Conservation (phyloP, 345 rosid genomes). For the Eucalyptus lansdowneana region DNA sequence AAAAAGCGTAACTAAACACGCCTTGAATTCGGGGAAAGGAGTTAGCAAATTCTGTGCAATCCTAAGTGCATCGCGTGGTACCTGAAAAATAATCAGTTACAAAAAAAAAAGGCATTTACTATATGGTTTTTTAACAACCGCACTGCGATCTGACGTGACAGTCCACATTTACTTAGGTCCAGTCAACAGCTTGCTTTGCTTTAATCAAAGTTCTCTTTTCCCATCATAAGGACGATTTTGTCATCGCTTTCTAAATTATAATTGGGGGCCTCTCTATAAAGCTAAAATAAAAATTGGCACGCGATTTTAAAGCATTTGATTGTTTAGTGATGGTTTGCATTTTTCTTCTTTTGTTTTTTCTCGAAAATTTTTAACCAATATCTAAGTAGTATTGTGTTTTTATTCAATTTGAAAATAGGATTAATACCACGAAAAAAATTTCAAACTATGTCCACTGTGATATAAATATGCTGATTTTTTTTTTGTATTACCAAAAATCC, state of each 20-base stretch:
- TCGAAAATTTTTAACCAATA: accelerated
- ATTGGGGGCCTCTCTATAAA: background rate
- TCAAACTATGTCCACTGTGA: background rate
- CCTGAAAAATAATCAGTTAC: background rate
- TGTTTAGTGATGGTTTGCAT: background rate
- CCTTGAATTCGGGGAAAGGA: background rate
- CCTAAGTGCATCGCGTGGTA: background rate
- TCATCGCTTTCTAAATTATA: background rate
- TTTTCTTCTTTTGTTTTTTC: background rate
- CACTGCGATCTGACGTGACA: background rate
- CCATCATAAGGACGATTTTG: background rate
- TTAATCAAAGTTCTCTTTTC: background rate
- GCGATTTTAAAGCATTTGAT: background rate
- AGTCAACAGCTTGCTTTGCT: background rate
- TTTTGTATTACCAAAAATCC: too few species aligned
- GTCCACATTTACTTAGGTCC: background rate
- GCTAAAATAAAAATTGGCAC: background rate
- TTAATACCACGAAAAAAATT: too few species aligned
- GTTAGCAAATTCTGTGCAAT: background rate
- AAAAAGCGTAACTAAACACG: background rate
- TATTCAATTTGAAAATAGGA: too few species aligned
- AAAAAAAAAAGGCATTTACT: background rate
- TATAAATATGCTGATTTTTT: too few species aligned
- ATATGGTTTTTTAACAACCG: background rate
- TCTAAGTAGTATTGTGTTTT: background rate